phyloP scores from a whole-genome alignment of 331 rosid genomes.

The Quercus tomentella region DNA sequence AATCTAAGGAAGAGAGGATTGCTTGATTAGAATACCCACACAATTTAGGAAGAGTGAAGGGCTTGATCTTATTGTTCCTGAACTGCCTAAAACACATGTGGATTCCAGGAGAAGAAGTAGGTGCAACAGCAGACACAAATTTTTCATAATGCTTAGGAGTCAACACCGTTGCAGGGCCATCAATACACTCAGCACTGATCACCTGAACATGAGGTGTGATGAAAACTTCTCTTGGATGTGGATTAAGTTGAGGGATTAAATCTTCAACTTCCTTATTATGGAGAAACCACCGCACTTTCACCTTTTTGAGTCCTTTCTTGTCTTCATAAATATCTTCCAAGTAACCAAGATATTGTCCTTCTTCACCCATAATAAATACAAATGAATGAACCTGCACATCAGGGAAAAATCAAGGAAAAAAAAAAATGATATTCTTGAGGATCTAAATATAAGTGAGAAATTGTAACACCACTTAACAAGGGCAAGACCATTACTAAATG shows the following conservation, averaged over 20 bases:
- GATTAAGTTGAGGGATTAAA: constrained; percentile 47
- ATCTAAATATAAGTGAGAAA: neutral
- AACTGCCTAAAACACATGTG: constrained; percentile 70
- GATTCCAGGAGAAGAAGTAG: constrained; percentile 42
- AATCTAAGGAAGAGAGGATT: constrained; percentile 44
- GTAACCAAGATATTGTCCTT: constrained; percentile 71
- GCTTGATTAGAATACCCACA: constrained; percentile 65
- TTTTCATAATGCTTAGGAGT: constrained; percentile 73
- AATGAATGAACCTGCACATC: constrained; percentile 71
- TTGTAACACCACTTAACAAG: neutral
- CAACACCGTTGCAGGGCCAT: constrained; percentile 74
- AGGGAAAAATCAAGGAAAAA: constrained; percentile 11
- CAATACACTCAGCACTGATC: constrained; percentile 73
- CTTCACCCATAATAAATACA: constrained; percentile 74
- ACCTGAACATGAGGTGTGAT: constrained; percentile 85
- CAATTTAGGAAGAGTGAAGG: constrained; percentile 64
- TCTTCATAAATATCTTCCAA: constrained; percentile 92
- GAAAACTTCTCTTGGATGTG: constrained; percentile 72
- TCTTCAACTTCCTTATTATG: constrained; percentile 55
- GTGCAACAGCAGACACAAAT: constrained; percentile 32
- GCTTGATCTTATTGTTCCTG: constrained; percentile 51
- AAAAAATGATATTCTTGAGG: neutral
- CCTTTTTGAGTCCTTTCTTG: constrained; percentile 68
- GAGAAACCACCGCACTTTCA: constrained; percentile 82
- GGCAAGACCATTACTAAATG: neutral